These are phyloP conservation scores for Monilinia fructigena DNA, from an alignment of 2,329 filamentous ascomycete species.

Conservation along the genomic window DNA sequence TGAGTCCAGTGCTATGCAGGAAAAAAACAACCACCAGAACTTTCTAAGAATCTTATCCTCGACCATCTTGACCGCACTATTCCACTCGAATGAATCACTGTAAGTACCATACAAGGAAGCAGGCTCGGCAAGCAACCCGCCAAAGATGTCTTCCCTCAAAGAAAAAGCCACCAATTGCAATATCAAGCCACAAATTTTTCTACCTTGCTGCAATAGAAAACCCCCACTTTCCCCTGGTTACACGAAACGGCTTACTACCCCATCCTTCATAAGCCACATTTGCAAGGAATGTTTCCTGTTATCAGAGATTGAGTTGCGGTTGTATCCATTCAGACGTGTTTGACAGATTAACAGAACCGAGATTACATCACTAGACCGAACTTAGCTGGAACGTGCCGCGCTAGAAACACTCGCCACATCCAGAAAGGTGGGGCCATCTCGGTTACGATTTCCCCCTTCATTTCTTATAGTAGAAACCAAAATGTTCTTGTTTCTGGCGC, in stretches of 20 bases:
- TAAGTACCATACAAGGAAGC: neutral
- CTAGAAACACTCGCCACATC: conserved; percentile 5
- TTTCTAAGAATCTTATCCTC: neutral
- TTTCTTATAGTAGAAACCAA: conserved; percentile 30
- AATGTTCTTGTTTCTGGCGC: conserved; percentile 60
- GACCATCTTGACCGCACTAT: neutral
- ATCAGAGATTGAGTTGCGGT: neutral
- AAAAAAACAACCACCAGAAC: too few species aligned
- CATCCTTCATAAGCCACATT: conserved; percentile 8
- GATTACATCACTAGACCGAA: conserved; percentile 21
- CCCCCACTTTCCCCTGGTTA: neutral
- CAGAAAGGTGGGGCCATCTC: neutral
- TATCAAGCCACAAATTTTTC: conserved; percentile 6
- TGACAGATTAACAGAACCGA: conserved; percentile 15
- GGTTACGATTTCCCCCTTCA: conserved; percentile 14
- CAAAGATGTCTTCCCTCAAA: neutral
- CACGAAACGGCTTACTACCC: conserved; percentile 9
- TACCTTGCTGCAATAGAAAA: neutral
- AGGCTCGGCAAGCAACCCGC: neutral
- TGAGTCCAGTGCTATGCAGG: too few species aligned
- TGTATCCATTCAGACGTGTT: conserved; percentile 8
- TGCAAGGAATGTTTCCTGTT: conserved; percentile 18
- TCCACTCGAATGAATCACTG: neutral
- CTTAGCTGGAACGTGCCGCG: conserved; percentile 68
- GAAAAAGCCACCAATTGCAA: conserved; percentile 1